Evolutionary conservation across 352 stramenopile species (phyloP).

Genomic region (Globisporangium canariense): DNA sequence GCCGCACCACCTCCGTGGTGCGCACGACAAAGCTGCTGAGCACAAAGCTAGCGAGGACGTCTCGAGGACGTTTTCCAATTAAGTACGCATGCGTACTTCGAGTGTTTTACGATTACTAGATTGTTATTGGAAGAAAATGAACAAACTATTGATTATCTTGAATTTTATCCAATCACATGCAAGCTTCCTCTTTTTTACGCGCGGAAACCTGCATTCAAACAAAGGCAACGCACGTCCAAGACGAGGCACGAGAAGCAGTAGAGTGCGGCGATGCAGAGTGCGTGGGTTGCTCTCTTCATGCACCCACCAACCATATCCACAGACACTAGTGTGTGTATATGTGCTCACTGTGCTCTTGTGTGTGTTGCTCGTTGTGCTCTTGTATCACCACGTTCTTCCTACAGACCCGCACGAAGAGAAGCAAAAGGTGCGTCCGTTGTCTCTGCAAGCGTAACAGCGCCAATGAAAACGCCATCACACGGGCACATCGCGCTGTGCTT

Average conservation of each 20-base stretch:
- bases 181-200: background rate
- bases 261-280: conserved; percentile 8
- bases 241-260: too few relatives aligned
- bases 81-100: too few relatives aligned
- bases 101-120: too few relatives aligned
- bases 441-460: background rate
- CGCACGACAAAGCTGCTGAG: too few relatives aligned
- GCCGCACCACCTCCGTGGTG: too few relatives aligned
- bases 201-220: background rate
- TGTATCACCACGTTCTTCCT: background rate
- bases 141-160: background rate
- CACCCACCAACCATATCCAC: background rate
- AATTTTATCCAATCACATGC: conserved; percentile 3
- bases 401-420: conserved; percentile 85
- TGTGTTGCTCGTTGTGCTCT: background rate
- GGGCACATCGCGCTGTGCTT: too few relatives aligned
- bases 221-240: background rate
- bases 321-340: background rate
- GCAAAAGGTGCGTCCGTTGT: conserved; percentile 47
- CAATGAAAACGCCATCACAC: background rate
- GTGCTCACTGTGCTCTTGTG: background rate
- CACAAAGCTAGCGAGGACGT: too few relatives aligned
- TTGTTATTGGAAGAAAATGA: too few relatives aligned
- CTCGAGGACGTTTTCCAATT: too few relatives aligned
- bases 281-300: background rate